These are phyloP conservation scores for Eleusine indica DNA, from an alignment of 176 grass and related monocot species.

Conservation along the genomic window DNA sequence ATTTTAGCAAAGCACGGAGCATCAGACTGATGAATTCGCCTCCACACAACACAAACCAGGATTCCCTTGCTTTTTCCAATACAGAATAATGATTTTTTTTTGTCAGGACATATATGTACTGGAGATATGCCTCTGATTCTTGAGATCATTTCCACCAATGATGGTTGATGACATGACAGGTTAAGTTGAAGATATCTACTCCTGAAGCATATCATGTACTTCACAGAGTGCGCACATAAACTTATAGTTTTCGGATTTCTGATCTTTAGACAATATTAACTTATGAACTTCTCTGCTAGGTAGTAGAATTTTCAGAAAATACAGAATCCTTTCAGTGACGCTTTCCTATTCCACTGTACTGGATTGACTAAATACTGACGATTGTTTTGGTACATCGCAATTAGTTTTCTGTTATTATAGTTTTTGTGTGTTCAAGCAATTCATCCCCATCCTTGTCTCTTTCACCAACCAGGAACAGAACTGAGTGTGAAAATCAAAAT, in stretches of 20 bases:
- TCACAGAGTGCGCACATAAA: no score
- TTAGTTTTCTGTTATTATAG: neutral
- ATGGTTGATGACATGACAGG: conserved; percentile 19
- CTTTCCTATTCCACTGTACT: no score
- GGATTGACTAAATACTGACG: no score
- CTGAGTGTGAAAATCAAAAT: neutral
- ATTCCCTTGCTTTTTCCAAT: neutral
- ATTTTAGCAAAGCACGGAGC: neutral
- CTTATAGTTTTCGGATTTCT: neutral
- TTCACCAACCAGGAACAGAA: neutral
- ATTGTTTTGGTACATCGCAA: neutral
- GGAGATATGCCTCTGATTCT: conserved; percentile 2
- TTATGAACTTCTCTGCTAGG: no score
- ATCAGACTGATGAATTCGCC: neutral
- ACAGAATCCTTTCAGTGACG: no score
- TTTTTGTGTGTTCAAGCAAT: neutral
- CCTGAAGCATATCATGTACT: no score
- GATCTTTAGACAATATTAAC: neutral
- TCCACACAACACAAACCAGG: neutral
- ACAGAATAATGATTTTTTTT: conserved; percentile 10
- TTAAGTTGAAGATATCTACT: neutral
- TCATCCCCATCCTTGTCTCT: neutral
- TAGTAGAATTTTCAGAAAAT: no score
- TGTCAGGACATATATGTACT: neutral
- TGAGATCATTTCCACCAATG: neutral